Conservation (phyloP, 345 rosid genomes). For the Corchorus capsularis region DNA sequence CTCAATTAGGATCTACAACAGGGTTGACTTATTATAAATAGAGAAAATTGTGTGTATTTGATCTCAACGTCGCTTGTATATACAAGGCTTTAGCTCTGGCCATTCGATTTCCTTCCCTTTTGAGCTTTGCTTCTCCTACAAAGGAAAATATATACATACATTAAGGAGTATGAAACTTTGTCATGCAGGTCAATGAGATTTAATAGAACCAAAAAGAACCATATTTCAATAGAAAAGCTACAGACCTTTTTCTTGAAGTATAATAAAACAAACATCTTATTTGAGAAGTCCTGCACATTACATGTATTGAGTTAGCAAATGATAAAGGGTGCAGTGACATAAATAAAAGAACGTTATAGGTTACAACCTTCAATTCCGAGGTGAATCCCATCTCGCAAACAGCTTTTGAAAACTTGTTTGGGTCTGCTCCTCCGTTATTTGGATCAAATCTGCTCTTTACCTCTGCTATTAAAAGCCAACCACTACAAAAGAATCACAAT, state of each 20-base stretch:
- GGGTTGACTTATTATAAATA: not conserved
- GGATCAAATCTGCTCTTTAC: constrained; percentile 97
- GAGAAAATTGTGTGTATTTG: not conserved
- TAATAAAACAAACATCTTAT: constrained; percentile 82
- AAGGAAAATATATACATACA: constrained; percentile 9
- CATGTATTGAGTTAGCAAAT: constrained; percentile 10
- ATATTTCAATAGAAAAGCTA: not conserved
- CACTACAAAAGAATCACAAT: constrained; percentile 42
- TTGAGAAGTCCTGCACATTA: constrained; percentile 70
- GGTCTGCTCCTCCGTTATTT: constrained; percentile 86
- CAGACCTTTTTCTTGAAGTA: constrained; percentile 84
- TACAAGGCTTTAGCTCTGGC: constrained; percentile 92
- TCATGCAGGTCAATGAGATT: not conserved
- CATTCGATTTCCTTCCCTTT: constrained; percentile 58
- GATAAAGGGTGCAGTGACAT: not conserved
- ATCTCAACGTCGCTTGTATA: constrained; percentile 83
- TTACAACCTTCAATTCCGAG: constrained; percentile 50
- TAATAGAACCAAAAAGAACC: not conserved
- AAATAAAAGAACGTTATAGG: constrained; percentile 31
- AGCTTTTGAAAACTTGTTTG: constrained; percentile 68
- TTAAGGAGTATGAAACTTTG: not conserved
- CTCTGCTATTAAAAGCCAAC: constrained; percentile 96
- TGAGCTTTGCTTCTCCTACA: constrained; percentile 58
- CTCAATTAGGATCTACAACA: not conserved
- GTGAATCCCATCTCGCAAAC: constrained; percentile 76